A percentile compares a stretch with the other conserved stretches of the same genome.
These are phyloP conservation scores for Homolaphlyctis polyrhiza DNA, from an alignment of 371 early-diverging fungal genomes.

Conservation along the genomic window DNA sequence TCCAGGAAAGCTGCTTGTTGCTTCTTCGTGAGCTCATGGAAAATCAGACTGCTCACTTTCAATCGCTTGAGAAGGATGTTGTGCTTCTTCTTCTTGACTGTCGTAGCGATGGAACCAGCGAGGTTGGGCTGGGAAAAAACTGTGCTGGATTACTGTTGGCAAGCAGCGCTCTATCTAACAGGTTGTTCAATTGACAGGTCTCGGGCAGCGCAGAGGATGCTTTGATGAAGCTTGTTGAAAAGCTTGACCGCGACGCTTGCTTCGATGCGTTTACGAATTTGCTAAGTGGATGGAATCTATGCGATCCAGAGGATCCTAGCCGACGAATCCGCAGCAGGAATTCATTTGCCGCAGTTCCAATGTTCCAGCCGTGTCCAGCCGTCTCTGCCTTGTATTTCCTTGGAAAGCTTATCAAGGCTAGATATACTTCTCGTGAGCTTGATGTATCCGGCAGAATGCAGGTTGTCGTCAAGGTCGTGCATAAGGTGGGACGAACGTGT, in stretches of 20 bases:
- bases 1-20: not conserved
- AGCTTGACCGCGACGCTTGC: not conserved
- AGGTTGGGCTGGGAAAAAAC: not conserved
- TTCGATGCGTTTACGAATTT: not conserved
- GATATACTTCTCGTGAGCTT: no score
- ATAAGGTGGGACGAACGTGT: no score
- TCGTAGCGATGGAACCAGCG: not conserved
- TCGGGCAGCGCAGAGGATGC: slow-evolving; percentile 1
- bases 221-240: not conserved
- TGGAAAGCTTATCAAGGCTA: not conserved
- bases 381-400: not conserved
- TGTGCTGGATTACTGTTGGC: not conserved
- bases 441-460: no score
- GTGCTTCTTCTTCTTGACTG: not conserved
- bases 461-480: no score
- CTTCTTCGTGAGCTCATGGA: not conserved
- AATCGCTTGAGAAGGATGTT: not conserved
- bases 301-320: not conserved
- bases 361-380: not conserved
- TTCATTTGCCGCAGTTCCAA: not conserved
- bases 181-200: not conserved
- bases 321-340: not conserved
- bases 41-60: not conserved
- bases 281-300: not conserved
- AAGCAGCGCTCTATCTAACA: not conserved